Evolutionary conservation across 257 asterid genomes (phyloP).

Genomic region (Nemophila menziesii): DNA sequence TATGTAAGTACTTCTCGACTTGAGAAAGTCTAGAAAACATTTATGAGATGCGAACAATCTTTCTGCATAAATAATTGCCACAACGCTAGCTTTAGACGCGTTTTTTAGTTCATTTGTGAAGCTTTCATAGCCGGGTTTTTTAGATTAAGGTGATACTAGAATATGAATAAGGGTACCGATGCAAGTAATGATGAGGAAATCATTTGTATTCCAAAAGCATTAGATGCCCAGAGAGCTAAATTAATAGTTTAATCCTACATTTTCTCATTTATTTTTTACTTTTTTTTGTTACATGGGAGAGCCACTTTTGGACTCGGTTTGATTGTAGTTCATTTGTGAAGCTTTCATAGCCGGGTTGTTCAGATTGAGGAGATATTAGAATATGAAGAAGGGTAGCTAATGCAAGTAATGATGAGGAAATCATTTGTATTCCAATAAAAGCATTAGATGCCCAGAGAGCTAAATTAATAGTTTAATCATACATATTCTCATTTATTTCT

Average conservation of each 20-base stretch:
- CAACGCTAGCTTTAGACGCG: slow-evolving; percentile 57
- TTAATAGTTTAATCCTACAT: neutral
- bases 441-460: no score
- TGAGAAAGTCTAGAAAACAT: slow-evolving; percentile 62
- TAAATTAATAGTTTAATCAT: neutral
- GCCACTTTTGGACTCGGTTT: slow-evolving; percentile 65
- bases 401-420: slow-evolving; percentile 76
- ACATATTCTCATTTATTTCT: no score
- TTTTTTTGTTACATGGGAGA: no score
- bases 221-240: slow-evolving; percentile 11
- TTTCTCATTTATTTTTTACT: no score
- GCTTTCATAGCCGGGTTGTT: slow-evolving; percentile 44
- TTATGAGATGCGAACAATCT: slow-evolving; percentile 56
- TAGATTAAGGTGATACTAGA: slow-evolving; percentile 36
- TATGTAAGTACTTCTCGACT: slow-evolving; percentile 60
- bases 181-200: slow-evolving; percentile 72
- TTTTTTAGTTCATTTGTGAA: slow-evolving; percentile 48
- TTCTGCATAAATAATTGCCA: slow-evolving; percentile 57
- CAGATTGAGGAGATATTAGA: slow-evolving; percentile 36
- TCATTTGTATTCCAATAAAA: slow-evolving; percentile 53
- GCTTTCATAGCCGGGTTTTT: slow-evolving; percentile 44
- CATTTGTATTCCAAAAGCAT: slow-evolving; percentile 56
- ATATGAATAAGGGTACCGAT: slow-evolving; percentile 85
- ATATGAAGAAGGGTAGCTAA: slow-evolving; percentile 89
- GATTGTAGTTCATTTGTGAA: slow-evolving; percentile 44